Evolutionary conservation across 495 filamentous ascomycete species (phyloP).

Genomic region (Daldinia caldariorum): DNA sequence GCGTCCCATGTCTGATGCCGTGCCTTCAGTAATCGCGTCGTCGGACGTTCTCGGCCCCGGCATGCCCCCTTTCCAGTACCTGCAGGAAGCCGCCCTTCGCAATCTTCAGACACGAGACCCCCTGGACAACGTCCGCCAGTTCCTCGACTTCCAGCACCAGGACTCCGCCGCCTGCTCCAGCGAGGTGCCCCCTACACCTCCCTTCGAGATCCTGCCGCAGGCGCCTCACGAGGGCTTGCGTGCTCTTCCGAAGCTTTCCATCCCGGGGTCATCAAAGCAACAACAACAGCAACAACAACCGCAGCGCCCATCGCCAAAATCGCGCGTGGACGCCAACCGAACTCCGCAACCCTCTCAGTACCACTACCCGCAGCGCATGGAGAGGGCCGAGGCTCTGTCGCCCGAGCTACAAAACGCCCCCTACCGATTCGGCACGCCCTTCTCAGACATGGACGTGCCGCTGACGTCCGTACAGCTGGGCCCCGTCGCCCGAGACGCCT

Average conservation of each 20-base stretch:
- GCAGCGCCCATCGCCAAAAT: conserved; percentile 19
- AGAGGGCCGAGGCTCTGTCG: conserved; percentile 57
- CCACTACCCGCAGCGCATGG: conserved; percentile 61
- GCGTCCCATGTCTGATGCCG: conserved; percentile 68
- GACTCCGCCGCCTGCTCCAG: conserved; percentile 55
- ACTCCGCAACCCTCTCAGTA: conserved; percentile 40
- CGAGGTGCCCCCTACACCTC: conserved; percentile 66
- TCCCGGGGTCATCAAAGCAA: conserved; percentile 50
- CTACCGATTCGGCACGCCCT: conserved; percentile 81
- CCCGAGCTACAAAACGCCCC: conserved; percentile 63
- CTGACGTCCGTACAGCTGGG: conserved; percentile 76
- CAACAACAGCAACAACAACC: conserved; percentile 43
- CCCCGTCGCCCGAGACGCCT: conserved; percentile 74
- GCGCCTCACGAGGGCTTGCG: conserved; percentile 62
- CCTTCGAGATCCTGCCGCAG: conserved; percentile 61
- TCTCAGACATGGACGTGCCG: conserved; percentile 91
- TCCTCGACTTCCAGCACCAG: conserved; percentile 80
- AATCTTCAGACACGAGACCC: conserved; percentile 77
- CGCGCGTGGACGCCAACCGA: conserved; percentile 22
- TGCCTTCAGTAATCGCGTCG: conserved; percentile 86
- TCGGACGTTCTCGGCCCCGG: conserved; percentile 84
- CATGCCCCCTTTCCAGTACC: conserved; percentile 66
- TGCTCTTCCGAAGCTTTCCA: conserved; percentile 66
- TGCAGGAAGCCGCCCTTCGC: conserved; percentile 76
- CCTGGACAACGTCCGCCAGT: conserved; percentile 90